phyloP scores from a whole-genome alignment of 495 filamentous ascomycete species.

The Xylaria flabelliformis region DNA sequence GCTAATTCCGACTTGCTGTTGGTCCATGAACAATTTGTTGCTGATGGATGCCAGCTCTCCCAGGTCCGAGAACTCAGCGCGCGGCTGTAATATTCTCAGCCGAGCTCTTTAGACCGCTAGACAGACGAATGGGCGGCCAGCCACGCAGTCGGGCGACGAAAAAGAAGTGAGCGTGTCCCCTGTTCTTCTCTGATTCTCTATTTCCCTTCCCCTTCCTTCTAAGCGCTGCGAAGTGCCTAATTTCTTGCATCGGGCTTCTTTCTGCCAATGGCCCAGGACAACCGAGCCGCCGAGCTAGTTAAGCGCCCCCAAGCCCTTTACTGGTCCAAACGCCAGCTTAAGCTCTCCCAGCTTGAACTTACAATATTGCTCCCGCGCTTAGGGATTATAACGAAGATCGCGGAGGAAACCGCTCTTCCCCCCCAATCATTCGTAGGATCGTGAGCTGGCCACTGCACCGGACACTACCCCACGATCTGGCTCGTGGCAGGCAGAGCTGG shows the following conservation, averaged over 20 bases:
- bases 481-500: conserved; percentile 15
- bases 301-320: conserved; percentile 25
- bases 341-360: conserved; percentile 1
- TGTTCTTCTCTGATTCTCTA: not conserved
- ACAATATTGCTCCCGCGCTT: conserved; percentile 21
- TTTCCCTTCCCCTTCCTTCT: not conserved
- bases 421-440: not conserved
- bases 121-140: conserved; percentile 6
- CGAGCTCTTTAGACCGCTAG: not conserved
- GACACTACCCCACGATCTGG: conserved; percentile 20
- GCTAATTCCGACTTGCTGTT: conserved; percentile 17
- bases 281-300: conserved; percentile 18
- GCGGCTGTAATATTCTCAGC: conserved; percentile 16
- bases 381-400: not conserved
- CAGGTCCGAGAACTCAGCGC: conserved; percentile 18
- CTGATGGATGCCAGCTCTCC: not conserved
- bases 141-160: not conserved
- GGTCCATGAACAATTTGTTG: not conserved
- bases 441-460: not conserved
- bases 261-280: conserved; percentile 16
- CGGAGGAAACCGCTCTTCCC: not conserved
- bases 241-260: not conserved
- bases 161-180: not conserved
- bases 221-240: not conserved
- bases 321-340: conserved; percentile 8